Evolutionary conservation across 2,329 filamentous ascomycete genomes (phyloP).

Genomic region (Pestalotiopsis sp.): DNA sequence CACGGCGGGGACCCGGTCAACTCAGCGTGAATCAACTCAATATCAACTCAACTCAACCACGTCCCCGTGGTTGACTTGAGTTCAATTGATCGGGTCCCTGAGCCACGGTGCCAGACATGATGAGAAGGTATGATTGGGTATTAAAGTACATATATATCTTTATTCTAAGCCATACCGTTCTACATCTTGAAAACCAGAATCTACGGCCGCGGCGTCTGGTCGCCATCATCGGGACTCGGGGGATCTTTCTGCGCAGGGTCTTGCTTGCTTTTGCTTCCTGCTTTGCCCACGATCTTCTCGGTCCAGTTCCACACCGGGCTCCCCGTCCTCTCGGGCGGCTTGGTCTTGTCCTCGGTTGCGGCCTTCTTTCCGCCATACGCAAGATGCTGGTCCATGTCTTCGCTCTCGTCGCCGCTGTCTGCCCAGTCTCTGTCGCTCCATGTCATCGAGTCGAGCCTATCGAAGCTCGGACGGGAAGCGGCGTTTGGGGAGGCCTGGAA

Average conservation of each 20-base stretch:
- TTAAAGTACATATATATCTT: not conserved
- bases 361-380: slow-evolving; percentile 19
- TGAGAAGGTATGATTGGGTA: no score
- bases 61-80: no score
- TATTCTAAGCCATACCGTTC: not conserved
- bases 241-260: slow-evolving; percentile 15
- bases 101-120: no score
- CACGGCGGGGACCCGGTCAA: no score
- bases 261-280: slow-evolving; percentile 25
- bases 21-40: no score
- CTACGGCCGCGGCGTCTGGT: not conserved
- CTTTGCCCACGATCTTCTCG: slow-evolving; percentile 43
- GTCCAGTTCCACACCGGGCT: slow-evolving; percentile 44
- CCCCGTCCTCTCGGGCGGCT: slow-evolving; percentile 18
- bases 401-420: slow-evolving; percentile 53
- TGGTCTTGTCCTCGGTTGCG: slow-evolving; percentile 17
- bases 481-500: slow-evolving; percentile 16
- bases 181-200: not conserved
- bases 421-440: slow-evolving; percentile 71
- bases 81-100: no score
- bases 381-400: slow-evolving; percentile 33
- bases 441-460: slow-evolving; percentile 54
- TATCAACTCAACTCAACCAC: no score
- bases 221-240: slow-evolving; percentile 13
- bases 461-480: slow-evolving; percentile 28